Conservation (phyloP, 257 asterid species). For the Solanum tarijense region DNA sequence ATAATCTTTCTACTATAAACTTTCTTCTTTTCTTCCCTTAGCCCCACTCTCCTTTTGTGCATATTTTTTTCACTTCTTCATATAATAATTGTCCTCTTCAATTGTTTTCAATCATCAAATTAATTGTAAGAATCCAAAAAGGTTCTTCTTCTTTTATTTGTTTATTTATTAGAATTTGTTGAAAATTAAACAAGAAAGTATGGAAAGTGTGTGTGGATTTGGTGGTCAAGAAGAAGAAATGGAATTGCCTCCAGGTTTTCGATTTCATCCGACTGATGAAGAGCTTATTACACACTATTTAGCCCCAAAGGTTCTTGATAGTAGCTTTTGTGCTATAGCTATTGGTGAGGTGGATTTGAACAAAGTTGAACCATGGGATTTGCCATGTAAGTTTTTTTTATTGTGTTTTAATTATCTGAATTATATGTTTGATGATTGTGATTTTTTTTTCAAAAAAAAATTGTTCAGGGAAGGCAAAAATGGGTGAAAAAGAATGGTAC, state of each 20-base stretch:
- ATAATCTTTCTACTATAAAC: slow-evolving; percentile 20
- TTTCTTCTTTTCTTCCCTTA: slow-evolving; percentile 1
- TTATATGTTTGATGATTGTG: background rate
- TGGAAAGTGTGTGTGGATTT: background rate
- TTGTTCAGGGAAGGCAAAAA: slow-evolving; percentile 56
- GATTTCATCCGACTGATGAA: slow-evolving; percentile 71
- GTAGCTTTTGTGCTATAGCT: slow-evolving; percentile 23
- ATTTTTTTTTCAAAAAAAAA: background rate
- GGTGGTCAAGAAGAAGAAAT: slow-evolving; percentile 16
- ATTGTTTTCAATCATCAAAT: background rate
- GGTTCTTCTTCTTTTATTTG: background rate
- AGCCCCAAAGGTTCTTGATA: slow-evolving; percentile 33
- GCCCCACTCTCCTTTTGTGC: slow-evolving; percentile 2
- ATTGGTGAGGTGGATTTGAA: slow-evolving; percentile 72
- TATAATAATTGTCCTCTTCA: background rate
- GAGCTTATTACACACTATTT: slow-evolving; percentile 64
- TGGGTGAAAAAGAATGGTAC: slow-evolving; percentile 77
- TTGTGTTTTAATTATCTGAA: background rate
- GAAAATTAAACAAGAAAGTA: background rate
- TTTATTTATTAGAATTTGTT: background rate
- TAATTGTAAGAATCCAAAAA: background rate
- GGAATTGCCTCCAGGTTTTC: slow-evolving; percentile 65
- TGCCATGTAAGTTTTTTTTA: slow-evolving; percentile 52
- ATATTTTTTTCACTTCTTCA: background rate
- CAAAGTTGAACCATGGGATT: slow-evolving; percentile 82